These are phyloP conservation scores for Beauveria asiatica DNA, from an alignment of 2,329 filamentous ascomycete species.

Conservation along the genomic window DNA sequence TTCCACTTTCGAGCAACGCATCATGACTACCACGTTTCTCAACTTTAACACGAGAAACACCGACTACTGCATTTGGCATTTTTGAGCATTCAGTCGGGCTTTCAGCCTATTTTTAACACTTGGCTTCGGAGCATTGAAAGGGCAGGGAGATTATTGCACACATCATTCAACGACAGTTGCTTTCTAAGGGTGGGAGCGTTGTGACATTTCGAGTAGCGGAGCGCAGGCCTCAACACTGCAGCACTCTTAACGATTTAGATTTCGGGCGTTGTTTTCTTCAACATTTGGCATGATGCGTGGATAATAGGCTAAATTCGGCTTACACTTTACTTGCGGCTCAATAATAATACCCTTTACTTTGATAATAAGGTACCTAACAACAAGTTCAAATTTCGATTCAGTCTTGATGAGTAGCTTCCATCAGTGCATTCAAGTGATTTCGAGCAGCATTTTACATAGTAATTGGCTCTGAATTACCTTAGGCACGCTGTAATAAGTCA, in stretches of 20 bases:
- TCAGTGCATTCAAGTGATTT: too few relatives aligned
- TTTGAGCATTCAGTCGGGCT: background rate
- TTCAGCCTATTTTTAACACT: slow-evolving; percentile 11
- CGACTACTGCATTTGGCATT: background rate
- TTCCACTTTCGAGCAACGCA: background rate
- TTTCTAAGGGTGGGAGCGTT: slow-evolving; percentile 12
- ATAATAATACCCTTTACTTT: slow-evolving; percentile 27
- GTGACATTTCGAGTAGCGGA: slow-evolving; percentile 11
- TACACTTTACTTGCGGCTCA: slow-evolving; percentile 12
- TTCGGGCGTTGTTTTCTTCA: slow-evolving; percentile 21
- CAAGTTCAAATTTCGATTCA: too few relatives aligned
- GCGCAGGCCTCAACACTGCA: slow-evolving; percentile 25
- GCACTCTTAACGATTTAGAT: slow-evolving; percentile 9
- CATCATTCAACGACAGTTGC: slow-evolving; percentile 20
- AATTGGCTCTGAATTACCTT: too few relatives aligned
- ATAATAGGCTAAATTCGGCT: background rate
- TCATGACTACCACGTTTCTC: slow-evolving; percentile 2
- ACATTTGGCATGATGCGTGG: slow-evolving; percentile 13
- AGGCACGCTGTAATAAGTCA: too few relatives aligned
- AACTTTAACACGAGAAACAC: slow-evolving; percentile 4
- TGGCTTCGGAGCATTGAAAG: background rate
- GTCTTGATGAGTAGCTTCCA: too few relatives aligned
- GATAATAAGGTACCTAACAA: slow-evolving; percentile 17
- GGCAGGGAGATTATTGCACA: slow-evolving; percentile 1
- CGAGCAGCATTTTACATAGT: too few relatives aligned